phyloP scores from a whole-genome alignment of 176 grass and related monocot genomes.

The Carex kokanica region DNA sequence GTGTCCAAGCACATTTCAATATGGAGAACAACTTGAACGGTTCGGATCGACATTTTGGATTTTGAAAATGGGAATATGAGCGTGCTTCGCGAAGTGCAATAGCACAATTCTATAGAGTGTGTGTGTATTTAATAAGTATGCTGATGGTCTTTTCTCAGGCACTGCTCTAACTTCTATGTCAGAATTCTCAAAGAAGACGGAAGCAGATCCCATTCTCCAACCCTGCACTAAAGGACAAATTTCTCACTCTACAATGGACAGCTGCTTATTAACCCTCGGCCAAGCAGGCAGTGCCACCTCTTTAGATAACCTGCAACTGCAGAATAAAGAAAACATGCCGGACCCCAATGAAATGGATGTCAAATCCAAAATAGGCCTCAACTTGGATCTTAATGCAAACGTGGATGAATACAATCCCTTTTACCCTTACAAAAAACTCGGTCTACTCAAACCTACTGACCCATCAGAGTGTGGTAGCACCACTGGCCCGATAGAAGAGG shows the following conservation, averaged over 20 bases:
- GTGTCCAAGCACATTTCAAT: too few relatives aligned
- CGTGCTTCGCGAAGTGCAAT: too few relatives aligned
- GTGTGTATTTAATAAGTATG: slow-evolving; percentile 7
- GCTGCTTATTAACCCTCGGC: slow-evolving; percentile 45
- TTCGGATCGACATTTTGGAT: too few relatives aligned
- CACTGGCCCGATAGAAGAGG: slow-evolving; percentile 50
- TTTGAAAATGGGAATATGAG: too few relatives aligned
- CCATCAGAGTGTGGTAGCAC: slow-evolving; percentile 75
- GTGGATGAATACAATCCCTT: slow-evolving; percentile 64
- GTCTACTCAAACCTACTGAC: slow-evolving; percentile 46
- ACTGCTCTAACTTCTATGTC: background rate
- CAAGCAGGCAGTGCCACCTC: slow-evolving; percentile 25
- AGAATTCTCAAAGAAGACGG: slow-evolving; percentile 13
- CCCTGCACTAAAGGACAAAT: background rate
- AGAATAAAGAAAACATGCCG: slow-evolving; percentile 16
- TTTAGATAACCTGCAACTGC: slow-evolving; percentile 14
- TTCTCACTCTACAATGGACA: slow-evolving; percentile 8
- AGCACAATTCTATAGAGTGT: too few relatives aligned
- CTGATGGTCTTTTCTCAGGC: slow-evolving; percentile 4
- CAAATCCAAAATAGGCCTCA: slow-evolving; percentile 31
- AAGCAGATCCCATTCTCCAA: background rate
- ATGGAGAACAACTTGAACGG: too few relatives aligned
- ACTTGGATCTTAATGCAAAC: slow-evolving; percentile 71
- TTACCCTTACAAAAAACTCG: slow-evolving; percentile 69
- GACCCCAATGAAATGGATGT: slow-evolving; percentile 23